These are phyloP conservation scores for Gaultheria prostrata DNA, from an alignment of 148 eudicot species.

Conservation along the genomic window DNA sequence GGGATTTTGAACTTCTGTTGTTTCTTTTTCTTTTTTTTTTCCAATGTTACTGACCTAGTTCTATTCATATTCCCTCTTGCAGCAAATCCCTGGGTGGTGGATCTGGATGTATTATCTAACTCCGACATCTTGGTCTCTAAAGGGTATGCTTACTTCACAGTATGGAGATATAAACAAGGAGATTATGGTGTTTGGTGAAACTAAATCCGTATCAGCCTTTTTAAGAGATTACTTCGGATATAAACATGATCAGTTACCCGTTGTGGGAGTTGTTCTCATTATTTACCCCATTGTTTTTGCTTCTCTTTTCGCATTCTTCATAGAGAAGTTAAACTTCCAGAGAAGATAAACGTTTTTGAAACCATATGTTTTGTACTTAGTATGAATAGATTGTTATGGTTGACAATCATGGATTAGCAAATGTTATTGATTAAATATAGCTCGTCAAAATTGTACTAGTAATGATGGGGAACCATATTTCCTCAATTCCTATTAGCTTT, in stretches of 20 bases:
- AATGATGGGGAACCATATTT: too few species aligned
- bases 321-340: conserved; percentile 6
- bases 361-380: not conserved
- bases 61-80: not conserved
- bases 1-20: not conserved
- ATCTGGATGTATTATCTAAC: not conserved
- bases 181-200: not conserved
- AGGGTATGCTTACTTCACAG: not conserved
- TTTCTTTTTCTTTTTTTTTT: not conserved
- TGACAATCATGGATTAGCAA: not conserved
- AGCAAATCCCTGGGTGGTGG: not conserved
- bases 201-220: not conserved
- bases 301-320: not conserved
- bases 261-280: not conserved
- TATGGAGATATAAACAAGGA: not conserved
- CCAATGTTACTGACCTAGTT: not conserved
- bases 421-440: too few species aligned
- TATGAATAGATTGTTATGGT: not conserved
- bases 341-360: not conserved
- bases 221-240: not conserved
- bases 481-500: too few species aligned
- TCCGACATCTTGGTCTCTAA: not conserved
- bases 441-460: too few species aligned
- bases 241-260: not conserved
- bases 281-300: not conserved